Evolutionary conservation across 2,329 filamentous ascomycete species (phyloP).

Genomic region (Pseudopithomyces chartarum): DNA sequence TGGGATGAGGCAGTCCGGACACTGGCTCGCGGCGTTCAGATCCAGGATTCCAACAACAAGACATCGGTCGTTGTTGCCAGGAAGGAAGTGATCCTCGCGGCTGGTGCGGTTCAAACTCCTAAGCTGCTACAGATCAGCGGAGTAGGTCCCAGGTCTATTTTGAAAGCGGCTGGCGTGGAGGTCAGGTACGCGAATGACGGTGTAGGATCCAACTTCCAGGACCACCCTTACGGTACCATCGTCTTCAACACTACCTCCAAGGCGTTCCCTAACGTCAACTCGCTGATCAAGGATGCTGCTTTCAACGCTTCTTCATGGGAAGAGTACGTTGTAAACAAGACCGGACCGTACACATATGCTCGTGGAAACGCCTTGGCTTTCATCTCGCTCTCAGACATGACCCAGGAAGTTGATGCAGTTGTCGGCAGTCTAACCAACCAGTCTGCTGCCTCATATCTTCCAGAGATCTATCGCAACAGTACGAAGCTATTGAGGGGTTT

Average conservation of each 20-base stretch:
- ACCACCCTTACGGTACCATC: slow-evolving; percentile 29
- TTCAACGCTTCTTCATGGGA: slow-evolving; percentile 39
- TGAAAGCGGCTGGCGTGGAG: slow-evolving; percentile 34
- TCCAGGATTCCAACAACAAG: slow-evolving; percentile 20
- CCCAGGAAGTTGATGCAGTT: slow-evolving; percentile 17
- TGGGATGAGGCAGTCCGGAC: slow-evolving; percentile 21
- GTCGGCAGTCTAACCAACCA: slow-evolving; percentile 26
- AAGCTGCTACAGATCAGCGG: slow-evolving; percentile 51
- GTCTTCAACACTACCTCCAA: slow-evolving; percentile 28
- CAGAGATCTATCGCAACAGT: slow-evolving; percentile 27
- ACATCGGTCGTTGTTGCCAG: slow-evolving; percentile 1
- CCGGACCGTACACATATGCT: slow-evolving; percentile 35
- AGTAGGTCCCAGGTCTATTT: slow-evolving; percentile 33
- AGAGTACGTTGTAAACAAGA: slow-evolving; percentile 37
- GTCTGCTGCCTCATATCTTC: slow-evolving; percentile 26
- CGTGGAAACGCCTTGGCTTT: slow-evolving; percentile 32
- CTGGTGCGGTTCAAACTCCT: slow-evolving; percentile 61
- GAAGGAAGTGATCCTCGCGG: slow-evolving; percentile 64
- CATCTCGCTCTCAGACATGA: slow-evolving; percentile 20
- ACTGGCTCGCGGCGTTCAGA: slow-evolving; percentile 25
- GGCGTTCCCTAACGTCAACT: slow-evolving; percentile 28
- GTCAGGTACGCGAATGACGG: slow-evolving; percentile 33
- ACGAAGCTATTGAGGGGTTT: slow-evolving; percentile 26
- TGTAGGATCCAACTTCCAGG: slow-evolving; percentile 44
- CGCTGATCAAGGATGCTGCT: slow-evolving; percentile 33